Percentiles rank a stretch among this genome's conserved stretches.
phyloP scores from a whole-genome alignment of 176 grass and related monocot species.

The Ampelocalamus luodianensis region DNA sequence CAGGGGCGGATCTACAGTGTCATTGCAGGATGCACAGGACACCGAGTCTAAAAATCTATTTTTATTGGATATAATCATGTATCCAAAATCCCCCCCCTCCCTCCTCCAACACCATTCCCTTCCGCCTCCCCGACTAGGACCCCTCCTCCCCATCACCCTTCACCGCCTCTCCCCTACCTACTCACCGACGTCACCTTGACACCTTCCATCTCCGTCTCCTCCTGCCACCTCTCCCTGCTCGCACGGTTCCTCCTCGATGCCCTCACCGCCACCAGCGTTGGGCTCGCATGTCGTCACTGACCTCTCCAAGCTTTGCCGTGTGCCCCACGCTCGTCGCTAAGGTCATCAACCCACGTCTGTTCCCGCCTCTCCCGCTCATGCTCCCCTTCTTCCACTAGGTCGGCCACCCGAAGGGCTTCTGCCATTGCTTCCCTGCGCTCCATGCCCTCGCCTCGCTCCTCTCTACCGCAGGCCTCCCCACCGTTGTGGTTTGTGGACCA shows the following conservation, averaged over 20 bases:
- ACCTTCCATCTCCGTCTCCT: conserved; percentile 37
- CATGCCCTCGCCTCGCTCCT: conserved; percentile 74
- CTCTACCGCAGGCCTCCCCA: conserved; percentile 49
- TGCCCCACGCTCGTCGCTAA: conserved; percentile 66
- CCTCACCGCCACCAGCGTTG: conserved; percentile 69
- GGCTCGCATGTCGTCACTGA: conserved; percentile 61
- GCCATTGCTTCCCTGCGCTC: conserved; percentile 70
- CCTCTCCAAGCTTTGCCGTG: conserved; percentile 75
- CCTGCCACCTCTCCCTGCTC: conserved; percentile 68
- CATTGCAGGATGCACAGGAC: too few relatives aligned
- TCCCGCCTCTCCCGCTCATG: conserved; percentile 63
- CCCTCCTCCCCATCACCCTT: too few relatives aligned
- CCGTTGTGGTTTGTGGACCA: not conserved
- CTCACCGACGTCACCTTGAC: too few relatives aligned
- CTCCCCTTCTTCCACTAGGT: conserved; percentile 91
- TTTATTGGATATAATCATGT: too few relatives aligned
- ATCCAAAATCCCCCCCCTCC: too few relatives aligned
- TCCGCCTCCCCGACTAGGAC: too few relatives aligned
- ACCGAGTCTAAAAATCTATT: too few relatives aligned
- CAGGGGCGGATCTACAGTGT: too few relatives aligned
- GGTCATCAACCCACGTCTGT: conserved; percentile 60
- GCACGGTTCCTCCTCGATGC: conserved; percentile 75
- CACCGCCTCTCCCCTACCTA: too few relatives aligned
- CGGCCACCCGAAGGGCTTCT: conserved; percentile 72
- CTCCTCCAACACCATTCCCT: too few relatives aligned